Conservation (phyloP, 345 rosid genomes). For the Draba incana region DNA sequence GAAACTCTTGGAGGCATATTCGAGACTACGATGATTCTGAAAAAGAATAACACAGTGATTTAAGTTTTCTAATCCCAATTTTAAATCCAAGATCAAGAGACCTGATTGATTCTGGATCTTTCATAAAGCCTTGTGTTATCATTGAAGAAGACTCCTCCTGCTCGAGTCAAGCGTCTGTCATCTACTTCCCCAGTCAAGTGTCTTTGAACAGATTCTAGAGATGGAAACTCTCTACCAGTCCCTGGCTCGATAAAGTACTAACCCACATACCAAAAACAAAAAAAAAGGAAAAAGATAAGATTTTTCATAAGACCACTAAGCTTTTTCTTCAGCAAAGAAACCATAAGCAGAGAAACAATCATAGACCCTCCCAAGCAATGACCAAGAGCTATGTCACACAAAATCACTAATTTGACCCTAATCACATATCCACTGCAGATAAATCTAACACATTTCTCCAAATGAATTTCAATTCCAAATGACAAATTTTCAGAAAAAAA, state of each 20-base stretch:
- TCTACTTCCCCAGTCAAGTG: slow-evolving; percentile 23
- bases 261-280: not conserved
- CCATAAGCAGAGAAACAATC: slow-evolving; percentile 9
- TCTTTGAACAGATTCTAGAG: slow-evolving; percentile 36
- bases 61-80: not conserved
- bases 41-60: slow-evolving; percentile 12
- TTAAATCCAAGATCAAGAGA: slow-evolving; percentile 13
- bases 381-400: slow-evolving; percentile 1
- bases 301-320: not conserved
- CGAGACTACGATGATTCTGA: slow-evolving; percentile 13
- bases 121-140: slow-evolving; percentile 17
- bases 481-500: not conserved
- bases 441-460: slow-evolving; percentile 5
- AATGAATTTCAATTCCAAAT: not conserved
- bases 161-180: slow-evolving; percentile 25
- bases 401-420: not conserved
- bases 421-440: not conserved
- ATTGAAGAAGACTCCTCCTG: not conserved
- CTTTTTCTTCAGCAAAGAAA: slow-evolving; percentile 1
- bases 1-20: slow-evolving; percentile 38
- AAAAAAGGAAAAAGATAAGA: not conserved
- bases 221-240: slow-evolving; percentile 34
- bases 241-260: slow-evolving; percentile 34
- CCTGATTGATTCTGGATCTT: slow-evolving; percentile 31
- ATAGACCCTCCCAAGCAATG: not conserved